These are phyloP conservation scores for Fagus crenata DNA, from an alignment of 306 rosid genomes.

Conservation along the genomic window DNA sequence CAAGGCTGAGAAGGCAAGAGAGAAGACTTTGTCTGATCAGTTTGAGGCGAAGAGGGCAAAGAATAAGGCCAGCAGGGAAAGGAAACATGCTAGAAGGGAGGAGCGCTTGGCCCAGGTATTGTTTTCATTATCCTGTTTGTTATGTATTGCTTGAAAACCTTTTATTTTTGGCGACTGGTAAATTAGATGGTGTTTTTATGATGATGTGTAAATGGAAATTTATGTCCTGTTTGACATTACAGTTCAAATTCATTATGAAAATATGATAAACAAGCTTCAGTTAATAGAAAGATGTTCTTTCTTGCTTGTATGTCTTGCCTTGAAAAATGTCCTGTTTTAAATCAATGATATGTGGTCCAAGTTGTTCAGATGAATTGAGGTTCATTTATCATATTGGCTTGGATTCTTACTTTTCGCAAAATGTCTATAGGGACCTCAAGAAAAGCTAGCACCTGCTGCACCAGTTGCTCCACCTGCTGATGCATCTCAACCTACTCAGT, in stretches of 20 bases:
- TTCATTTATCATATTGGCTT: not conserved
- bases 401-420: conserved; percentile 8
- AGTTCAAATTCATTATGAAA: not conserved
- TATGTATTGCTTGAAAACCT: not conserved
- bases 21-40: conserved; percentile 90
- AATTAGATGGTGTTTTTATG: not conserved
- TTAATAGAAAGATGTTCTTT: not conserved
- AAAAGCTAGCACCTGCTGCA: conserved; percentile 42
- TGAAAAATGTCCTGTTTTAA: not conserved
- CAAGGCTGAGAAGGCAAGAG: conserved; percentile 97
- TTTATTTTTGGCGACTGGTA: not conserved
- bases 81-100: conserved; percentile 83
- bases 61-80: conserved; percentile 96
- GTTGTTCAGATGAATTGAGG: not conserved
- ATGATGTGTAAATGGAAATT: not conserved
- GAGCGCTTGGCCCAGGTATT: conserved; percentile 87
- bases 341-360: not conserved
- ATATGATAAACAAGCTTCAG: not conserved
- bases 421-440: conserved; percentile 73
- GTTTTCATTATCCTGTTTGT: not conserved
- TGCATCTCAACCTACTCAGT: conserved; percentile 62
- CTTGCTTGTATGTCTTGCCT: not conserved
- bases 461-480: conserved; percentile 39
- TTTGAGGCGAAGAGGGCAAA: conserved; percentile 93
- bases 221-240: not conserved